Evolutionary conservation across 1,284 basidiomycete genomes (phyloP).

Genomic region (Malassezia japonica): DNA sequence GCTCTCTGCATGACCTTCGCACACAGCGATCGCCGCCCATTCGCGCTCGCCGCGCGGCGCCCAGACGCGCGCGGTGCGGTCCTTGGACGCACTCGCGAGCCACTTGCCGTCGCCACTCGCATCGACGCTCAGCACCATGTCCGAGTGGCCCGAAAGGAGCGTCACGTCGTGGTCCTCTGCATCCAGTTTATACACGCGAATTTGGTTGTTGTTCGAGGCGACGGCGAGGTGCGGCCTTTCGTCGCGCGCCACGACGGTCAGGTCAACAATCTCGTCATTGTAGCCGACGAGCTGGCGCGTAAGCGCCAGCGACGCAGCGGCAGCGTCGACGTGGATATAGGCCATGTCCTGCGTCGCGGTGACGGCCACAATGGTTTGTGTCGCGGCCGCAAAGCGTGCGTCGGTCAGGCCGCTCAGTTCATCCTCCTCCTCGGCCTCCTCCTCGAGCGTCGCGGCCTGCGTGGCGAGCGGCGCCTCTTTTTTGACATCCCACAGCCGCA

Average conservation of each 20-base stretch:
- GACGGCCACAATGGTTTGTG: constrained; percentile 56
- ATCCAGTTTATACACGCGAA: constrained; percentile 66
- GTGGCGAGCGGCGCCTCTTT: not conserved
- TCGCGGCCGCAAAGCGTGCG: constrained; percentile 20
- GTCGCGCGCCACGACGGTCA: constrained; percentile 49
- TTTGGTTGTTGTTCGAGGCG: constrained; percentile 86
- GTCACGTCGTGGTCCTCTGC: constrained; percentile 27
- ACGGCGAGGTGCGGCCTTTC: constrained; percentile 70
- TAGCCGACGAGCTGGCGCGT: constrained; percentile 73
- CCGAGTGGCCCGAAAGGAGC: constrained; percentile 57
- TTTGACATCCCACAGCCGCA: constrained; percentile 30
- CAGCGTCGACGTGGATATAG: constrained; percentile 55
- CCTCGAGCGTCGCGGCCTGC: not conserved
- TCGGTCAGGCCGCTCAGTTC: constrained; percentile 34
- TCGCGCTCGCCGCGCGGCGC: constrained; percentile 37
- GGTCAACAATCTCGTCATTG: constrained; percentile 95
- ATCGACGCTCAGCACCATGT: constrained; percentile 81
- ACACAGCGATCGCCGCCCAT: constrained; percentile 74
- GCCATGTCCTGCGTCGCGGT: constrained; percentile 96
- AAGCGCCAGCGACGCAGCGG: constrained; percentile 52
- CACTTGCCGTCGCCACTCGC: constrained; percentile 60
- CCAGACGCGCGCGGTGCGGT: constrained; percentile 81
- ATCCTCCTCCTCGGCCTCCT: constrained; percentile 23
- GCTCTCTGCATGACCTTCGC: constrained; percentile 88
- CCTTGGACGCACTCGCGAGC: constrained; percentile 84